A percentile compares a stretch with the other conserved stretches of the same genome.
Conservation (phyloP, 75 land plant genomes). For the Adiantum capillusveneris region DNA sequence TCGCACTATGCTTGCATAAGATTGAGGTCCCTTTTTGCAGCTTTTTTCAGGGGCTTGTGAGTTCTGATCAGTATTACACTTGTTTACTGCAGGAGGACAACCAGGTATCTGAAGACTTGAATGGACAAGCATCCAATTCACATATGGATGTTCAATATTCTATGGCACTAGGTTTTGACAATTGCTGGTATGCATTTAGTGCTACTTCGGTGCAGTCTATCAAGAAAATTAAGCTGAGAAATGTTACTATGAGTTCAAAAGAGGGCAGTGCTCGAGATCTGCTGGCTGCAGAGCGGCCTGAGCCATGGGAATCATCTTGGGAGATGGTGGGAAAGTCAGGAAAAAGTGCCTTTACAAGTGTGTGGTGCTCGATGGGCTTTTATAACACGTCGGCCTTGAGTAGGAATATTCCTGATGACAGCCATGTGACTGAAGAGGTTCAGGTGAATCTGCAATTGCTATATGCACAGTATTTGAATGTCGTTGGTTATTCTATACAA, state of each 20-base stretch:
- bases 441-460: not conserved
- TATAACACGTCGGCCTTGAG: constrained; percentile 94
- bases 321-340: constrained; percentile 59
- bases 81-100: too few species aligned
- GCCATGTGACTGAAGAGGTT: not conserved
- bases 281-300: constrained; percentile 44
- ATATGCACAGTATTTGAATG: too few species aligned
- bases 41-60: too few species aligned
- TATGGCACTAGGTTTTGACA: constrained; percentile 84
- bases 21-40: too few species aligned
- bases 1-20: too few species aligned
- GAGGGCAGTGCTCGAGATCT: constrained; percentile 54
- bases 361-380: constrained; percentile 69
- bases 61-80: too few species aligned
- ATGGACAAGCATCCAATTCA: too few species aligned
- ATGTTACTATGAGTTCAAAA: constrained; percentile 38
- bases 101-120: too few species aligned
- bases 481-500: too few species aligned
- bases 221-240: constrained; percentile 45
- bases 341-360: constrained; percentile 32
- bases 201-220: constrained; percentile 63
- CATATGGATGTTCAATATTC: constrained; percentile 23
- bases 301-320: constrained; percentile 45
- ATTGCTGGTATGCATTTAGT: constrained; percentile 84
- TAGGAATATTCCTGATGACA: constrained; percentile 64